Evolutionary conservation across 139 green algal species (phyloP), one percentile per base, ranked within the genome.

Genomic region (Marvania coccoides): DNA sequence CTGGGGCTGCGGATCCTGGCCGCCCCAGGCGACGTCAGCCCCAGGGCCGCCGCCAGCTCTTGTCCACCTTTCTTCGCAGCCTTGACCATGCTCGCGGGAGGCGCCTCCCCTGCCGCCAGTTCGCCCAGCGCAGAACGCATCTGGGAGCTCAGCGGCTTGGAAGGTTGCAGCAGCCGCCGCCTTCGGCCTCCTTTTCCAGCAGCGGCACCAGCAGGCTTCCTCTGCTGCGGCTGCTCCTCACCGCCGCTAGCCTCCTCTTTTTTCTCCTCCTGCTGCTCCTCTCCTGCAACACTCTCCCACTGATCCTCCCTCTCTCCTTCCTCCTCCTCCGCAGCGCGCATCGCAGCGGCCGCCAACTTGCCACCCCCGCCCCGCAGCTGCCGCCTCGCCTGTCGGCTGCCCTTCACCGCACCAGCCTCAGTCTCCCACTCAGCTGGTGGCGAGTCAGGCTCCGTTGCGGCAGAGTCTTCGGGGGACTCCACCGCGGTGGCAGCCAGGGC

Each of bases 101-200:
- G 19, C 19, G 19, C 42, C 19, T 51, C 42, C 19, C 19, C 42
- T 51, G 19, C 42, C 19, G 42, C 42, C 30, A 33, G 2, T 31
- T 74, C 68, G 0, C 68, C 68, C 24, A 74, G 68, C 12, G 46
- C 68, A 1, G 15, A 33, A 0, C 35, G 51, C 68, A 74, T 63
- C 40, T 74, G 57, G 1, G 15, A 0, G 35, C 59, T 69, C 13
- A 54, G 6, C 6, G 46, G 47, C 29, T 47, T 31, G 34, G 38
- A 30, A 5, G 61, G 60, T 26, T 63, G 68, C 68, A 74, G 58
- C 42, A 35, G 42, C 35, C 54, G 53, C 28, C 57, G 57, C 15
- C 23, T 29, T 4, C 51, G 51, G 12, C 51, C 42, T 51, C 19
- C 42, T 51, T 19, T 19, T 51, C 19, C 42, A 51, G 42, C 42